Base-by-base conservation (phyloP, 441 rosid genomes). In the Aleurites moluccanus region DNA sequence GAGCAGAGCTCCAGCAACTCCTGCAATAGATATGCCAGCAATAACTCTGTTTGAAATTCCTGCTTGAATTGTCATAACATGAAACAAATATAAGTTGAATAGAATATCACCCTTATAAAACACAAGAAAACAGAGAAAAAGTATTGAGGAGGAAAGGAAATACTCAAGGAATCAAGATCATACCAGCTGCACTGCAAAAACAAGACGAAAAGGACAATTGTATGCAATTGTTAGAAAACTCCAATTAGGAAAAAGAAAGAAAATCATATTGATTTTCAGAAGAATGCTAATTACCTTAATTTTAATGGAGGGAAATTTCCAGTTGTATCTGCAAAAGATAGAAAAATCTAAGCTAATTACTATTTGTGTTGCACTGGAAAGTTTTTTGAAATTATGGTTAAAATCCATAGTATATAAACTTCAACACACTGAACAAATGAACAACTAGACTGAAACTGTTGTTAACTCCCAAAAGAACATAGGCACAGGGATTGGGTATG, bases 261-360 rank as follows among this genome's bases (percentile, higher is more conserved):
- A 53, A 53, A 6, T 45, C 25, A 55, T 61, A 21, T 68, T n/a
- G 20, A 3, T 64, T 64, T 44, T 27, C 0, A 35, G 30, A 75
- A 71, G 18, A 10, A 60, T n/a, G 65, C n/a, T 53, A 20, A 62
- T 49, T 75, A 89, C 93, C 88, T 86, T 77, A 77, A 66, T 69
- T 70, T 83, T 70, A 89, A 67, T 6, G 90, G 83, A 49, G 83
- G 93, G 67, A 74, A 89, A 21, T 18, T 85, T 75, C 91, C 91
- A 78, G 70, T 78, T 77, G 69, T 56, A 80, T 89, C 93, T 89
- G 88, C 79, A 81, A 23, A 68, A 61, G 44, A 55, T 50, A 10
- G 33, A 72, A 79, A 79, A 50, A 11, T 27, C 3, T 33, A 30
- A 71, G 14, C 10, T 6, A 6, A 35, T 35, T 33, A 13, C 11